Evolutionary conservation across 768 basidiomycete genomes (phyloP).

Genomic region (Tulasnella sp.): DNA sequence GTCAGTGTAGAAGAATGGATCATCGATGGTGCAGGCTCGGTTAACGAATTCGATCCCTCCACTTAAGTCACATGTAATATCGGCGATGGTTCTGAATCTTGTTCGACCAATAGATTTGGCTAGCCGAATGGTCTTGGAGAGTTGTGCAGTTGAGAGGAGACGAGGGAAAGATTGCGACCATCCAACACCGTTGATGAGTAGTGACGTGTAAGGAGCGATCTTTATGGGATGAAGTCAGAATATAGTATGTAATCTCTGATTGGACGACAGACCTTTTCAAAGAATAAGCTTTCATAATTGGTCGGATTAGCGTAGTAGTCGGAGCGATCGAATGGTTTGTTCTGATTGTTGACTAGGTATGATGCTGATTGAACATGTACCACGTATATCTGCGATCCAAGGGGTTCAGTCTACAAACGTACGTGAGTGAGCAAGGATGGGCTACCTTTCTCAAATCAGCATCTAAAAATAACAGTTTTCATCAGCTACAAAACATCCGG

Average conservation of each 20-base stretch:
- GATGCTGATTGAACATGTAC: slow-evolving; percentile 46
- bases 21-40: slow-evolving; percentile 54
- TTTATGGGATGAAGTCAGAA: slow-evolving; percentile 22
- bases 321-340: slow-evolving; percentile 41
- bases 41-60: slow-evolving; percentile 79
- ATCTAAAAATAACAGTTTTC: slow-evolving; percentile 26
- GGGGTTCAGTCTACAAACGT: background rate
- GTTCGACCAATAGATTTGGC: slow-evolving; percentile 35
- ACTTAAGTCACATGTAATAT: slow-evolving; percentile 81
- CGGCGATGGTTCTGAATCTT: slow-evolving; percentile 61
- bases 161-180: slow-evolving; percentile 72
- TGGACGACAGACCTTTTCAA: slow-evolving; percentile 38
- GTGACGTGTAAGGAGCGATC: slow-evolving; percentile 75
- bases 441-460: slow-evolving; percentile 45
- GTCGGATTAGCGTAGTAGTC: slow-evolving; percentile 66
- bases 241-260: background rate
- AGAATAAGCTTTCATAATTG: slow-evolving; percentile 53
- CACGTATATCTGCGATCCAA: slow-evolving; percentile 49
- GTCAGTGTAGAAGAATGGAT: slow-evolving; percentile 49
- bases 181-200: slow-evolving; percentile 76
- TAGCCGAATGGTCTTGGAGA: slow-evolving; percentile 36
- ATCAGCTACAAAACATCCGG: background rate
- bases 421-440: background rate
- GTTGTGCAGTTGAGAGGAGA: slow-evolving; percentile 55
- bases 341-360: slow-evolving; percentile 52